Conservation (phyloP, 192 early-diverging fungal genomes). For the Pecoramyces ruminantium region DNA sequence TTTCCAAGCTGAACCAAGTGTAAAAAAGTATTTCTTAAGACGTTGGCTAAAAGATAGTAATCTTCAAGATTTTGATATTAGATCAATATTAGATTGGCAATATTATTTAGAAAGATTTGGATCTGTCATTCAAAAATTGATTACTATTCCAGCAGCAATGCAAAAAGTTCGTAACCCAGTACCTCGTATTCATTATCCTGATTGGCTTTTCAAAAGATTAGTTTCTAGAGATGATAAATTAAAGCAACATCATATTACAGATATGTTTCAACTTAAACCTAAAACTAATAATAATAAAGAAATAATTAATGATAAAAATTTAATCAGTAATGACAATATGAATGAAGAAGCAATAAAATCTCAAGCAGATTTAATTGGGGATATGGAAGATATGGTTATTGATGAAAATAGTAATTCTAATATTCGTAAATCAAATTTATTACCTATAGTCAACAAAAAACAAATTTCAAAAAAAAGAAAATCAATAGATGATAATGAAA, state of each 20-base stretch:
- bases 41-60: conserved; percentile 80
- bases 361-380: neutral
- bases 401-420: neutral
- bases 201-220: conserved; percentile 81
- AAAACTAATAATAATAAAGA: neutral
- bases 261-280: conserved; percentile 40
- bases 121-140: conserved; percentile 86
- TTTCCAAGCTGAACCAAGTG: conserved; percentile 64
- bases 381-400: neutral
- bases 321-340: neutral
- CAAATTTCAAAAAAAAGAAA: neutral
- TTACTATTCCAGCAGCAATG: conserved; percentile 97
- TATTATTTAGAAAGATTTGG: conserved; percentile 95
- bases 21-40: conserved; percentile 62
- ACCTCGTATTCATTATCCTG: conserved; percentile 78
- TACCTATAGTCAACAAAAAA: conserved; percentile 1
- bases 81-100: conserved; percentile 86
- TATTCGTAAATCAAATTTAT: neutral
- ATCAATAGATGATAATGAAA: neutral
- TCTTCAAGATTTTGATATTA: conserved; percentile 65
- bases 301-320: neutral
- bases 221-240: conserved; percentile 56
- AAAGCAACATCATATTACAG: conserved; percentile 67
- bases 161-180: conserved; percentile 87
- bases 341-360: neutral